Percentiles rank a stretch among this genome's conserved stretches.
Evolutionary conservation across 345 rosid genomes (phyloP).

Genomic region (Aquilaria sinensis): DNA sequence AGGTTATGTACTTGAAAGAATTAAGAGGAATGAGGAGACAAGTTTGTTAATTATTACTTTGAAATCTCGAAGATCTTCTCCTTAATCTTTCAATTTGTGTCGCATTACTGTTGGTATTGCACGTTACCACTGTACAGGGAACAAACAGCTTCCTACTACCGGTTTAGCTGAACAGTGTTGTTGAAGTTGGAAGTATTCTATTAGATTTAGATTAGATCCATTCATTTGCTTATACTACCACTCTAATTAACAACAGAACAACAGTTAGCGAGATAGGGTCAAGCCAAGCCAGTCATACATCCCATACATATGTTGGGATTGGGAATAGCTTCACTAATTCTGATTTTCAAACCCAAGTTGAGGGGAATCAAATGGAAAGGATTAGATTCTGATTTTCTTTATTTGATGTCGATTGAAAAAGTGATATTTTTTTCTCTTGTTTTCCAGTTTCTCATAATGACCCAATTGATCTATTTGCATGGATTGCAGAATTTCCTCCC

Average conservation of each 20-base stretch:
- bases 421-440: background rate
- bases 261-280: background rate
- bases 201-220: background rate
- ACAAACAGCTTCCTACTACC: background rate
- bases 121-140: slow-evolving; percentile 1
- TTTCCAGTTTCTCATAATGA: background rate
- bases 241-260: background rate
- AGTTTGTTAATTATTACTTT: slow-evolving; percentile 9
- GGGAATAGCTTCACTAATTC: too few relatives aligned
- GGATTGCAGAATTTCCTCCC: background rate
- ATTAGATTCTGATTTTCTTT: background rate
- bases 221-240: background rate
- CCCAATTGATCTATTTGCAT: background rate
- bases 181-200: background rate
- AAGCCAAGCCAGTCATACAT: slow-evolving; percentile 14
- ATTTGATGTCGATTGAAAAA: background rate
- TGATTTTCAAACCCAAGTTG: too few relatives aligned
- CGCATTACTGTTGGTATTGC: background rate
- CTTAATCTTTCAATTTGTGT: slow-evolving; percentile 15
- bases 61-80: slow-evolving; percentile 10
- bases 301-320: slow-evolving; percentile 1
- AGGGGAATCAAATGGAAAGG: background rate
- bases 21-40: slow-evolving; percentile 13
- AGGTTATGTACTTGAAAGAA: slow-evolving; percentile 14
- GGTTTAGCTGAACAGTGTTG: background rate